These are phyloP conservation scores for Boletus mariae DNA, from an alignment of 1,284 basidiomycete species.

Conservation along the genomic window DNA sequence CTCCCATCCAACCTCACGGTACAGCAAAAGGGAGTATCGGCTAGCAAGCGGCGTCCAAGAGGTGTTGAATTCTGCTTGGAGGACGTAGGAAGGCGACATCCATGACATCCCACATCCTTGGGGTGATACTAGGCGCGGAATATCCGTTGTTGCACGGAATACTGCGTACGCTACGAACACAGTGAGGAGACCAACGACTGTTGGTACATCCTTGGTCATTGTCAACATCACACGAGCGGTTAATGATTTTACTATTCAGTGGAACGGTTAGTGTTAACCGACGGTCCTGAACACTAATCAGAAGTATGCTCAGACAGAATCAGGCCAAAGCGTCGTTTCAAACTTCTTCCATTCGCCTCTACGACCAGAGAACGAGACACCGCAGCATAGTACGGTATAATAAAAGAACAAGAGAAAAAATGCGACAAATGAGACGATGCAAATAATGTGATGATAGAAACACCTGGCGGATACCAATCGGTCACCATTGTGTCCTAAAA, in stretches of 20 bases:
- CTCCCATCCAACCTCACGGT: constrained; percentile 89
- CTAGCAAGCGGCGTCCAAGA: constrained; percentile 66
- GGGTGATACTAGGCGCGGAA: constrained; percentile 52
- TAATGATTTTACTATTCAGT: too few species aligned
- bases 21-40: constrained; percentile 85
- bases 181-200: constrained; percentile 24
- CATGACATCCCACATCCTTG: constrained; percentile 97
- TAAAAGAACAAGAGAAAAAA: constrained; percentile 32
- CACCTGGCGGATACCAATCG: constrained; percentile 11
- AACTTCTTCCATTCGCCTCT: constrained; percentile 34
- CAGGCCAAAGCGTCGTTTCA: constrained; percentile 13
- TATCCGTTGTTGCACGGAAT: constrained; percentile 40
- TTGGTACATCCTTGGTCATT: constrained; percentile 14
- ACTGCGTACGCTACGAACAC: constrained; percentile 33
- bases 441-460: constrained; percentile 29
- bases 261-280: too few species aligned
- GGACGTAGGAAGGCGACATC: constrained; percentile 91
- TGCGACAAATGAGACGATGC: constrained; percentile 35
- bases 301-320: background rate
- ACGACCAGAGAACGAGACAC: constrained; percentile 30
- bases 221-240: background rate
- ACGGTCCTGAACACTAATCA: too few species aligned
- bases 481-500: constrained; percentile 10
- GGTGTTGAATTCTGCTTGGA: constrained; percentile 58
- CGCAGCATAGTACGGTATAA: constrained; percentile 36